phyloP scores from a whole-genome alignment of 148 eudicot species.

The Chenopodium album region DNA sequence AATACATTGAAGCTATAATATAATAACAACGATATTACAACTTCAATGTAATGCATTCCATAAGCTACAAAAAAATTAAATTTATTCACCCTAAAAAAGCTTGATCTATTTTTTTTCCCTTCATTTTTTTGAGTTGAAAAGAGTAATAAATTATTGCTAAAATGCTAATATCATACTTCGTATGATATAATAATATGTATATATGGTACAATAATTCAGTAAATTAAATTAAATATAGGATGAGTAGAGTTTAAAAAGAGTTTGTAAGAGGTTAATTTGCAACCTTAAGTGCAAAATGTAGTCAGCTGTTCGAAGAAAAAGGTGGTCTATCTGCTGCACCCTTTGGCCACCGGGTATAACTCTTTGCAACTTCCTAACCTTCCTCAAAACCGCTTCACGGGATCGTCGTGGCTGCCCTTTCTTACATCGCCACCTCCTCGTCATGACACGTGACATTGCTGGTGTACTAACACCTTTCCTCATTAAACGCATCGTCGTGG shows the following conservation, averaged over 20 bases:
- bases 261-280: slow-evolving; percentile 49
- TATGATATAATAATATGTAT: neutral
- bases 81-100: neutral
- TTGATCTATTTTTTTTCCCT: neutral
- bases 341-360: slow-evolving; percentile 52
- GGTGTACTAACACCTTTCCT: neutral
- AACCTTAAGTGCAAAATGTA: slow-evolving; percentile 58
- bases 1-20: neutral
- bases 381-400: slow-evolving; percentile 31
- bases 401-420: slow-evolving; percentile 7
- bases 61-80: neutral
- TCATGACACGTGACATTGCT: neutral
- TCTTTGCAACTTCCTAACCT: slow-evolving; percentile 54
- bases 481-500: neutral
- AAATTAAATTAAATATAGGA: neutral
- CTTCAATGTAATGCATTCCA: neutral
- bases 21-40: neutral
- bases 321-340: slow-evolving; percentile 33
- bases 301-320: slow-evolving; percentile 46
- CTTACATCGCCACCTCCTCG: slow-evolving; percentile 1
- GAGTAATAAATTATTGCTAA: too few species aligned
- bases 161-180: too few species aligned
- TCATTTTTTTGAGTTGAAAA: neutral
- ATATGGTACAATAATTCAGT: neutral
- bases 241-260: slow-evolving; percentile 39